Evolutionary conservation across 306 rosid genomes (phyloP).

Genomic region (Citrullus colocynthis): DNA sequence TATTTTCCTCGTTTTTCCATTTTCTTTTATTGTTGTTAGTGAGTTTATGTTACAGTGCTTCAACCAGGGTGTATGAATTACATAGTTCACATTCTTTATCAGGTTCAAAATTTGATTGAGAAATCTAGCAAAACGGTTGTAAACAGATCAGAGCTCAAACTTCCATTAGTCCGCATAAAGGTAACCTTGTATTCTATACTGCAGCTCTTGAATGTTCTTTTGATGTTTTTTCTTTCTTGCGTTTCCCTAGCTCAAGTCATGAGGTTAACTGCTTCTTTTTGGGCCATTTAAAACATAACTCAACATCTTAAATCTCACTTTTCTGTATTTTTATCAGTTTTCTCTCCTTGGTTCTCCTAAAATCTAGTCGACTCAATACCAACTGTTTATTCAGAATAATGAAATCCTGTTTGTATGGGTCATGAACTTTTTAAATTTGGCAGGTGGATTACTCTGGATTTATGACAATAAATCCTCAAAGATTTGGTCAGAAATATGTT

Average conservation of each 20-base stretch:
- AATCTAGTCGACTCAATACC: not conserved
- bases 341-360: not conserved
- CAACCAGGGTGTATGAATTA: not conserved
- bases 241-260: not conserved
- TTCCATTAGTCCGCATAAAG: slow-evolving; percentile 88
- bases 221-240: not conserved
- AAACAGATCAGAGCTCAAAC: slow-evolving; percentile 53
- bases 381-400: not conserved
- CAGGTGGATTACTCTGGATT: slow-evolving; percentile 99
- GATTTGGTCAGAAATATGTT: slow-evolving; percentile 98
- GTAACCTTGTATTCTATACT: slow-evolving; percentile 18
- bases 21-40: not conserved
- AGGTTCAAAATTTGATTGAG: slow-evolving; percentile 69
- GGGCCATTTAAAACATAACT: not conserved
- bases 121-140: slow-evolving; percentile 46
- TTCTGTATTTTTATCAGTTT: not conserved
- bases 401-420: not conserved
- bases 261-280: not conserved
- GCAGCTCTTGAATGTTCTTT: not conserved
- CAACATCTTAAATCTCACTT: not conserved
- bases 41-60: not conserved
- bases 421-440: slow-evolving; percentile 11
- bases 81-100: slow-evolving; percentile 13
- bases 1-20: slow-evolving; percentile 2
- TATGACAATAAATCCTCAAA: slow-evolving; percentile 96